phyloP scores from a whole-genome alignment of 176 grass and related monocot species.

The Oryza glumipatula region DNA sequence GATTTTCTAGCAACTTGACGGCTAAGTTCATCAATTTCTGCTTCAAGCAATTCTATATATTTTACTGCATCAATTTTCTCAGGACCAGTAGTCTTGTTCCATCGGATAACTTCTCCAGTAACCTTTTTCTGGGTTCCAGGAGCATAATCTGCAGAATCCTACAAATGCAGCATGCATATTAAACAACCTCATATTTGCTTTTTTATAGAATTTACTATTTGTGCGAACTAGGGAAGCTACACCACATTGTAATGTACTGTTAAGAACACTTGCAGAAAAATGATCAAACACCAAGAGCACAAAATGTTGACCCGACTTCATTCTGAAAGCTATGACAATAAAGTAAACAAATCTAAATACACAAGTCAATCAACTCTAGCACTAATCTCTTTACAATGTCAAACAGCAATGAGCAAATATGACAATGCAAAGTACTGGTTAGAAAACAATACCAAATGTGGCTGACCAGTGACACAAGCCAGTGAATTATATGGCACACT shows the following conservation, averaged over 20 bases:
- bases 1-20: slow-evolving; percentile 68
- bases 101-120: slow-evolving; percentile 84
- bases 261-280: background rate
- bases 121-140: slow-evolving; percentile 95
- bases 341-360: too few relatives aligned
- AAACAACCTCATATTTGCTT: background rate
- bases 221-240: background rate
- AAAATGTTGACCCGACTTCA: background rate
- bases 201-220: slow-evolving; percentile 3
- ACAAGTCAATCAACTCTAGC: too few relatives aligned
- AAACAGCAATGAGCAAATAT: too few relatives aligned
- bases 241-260: background rate
- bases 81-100: slow-evolving; percentile 83
- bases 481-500: too few relatives aligned
- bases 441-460: too few relatives aligned
- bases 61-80: slow-evolving; percentile 90
- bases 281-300: background rate
- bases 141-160: slow-evolving; percentile 74
- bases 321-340: slow-evolving; percentile 17
- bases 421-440: too few relatives aligned
- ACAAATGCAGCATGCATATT: slow-evolving; percentile 29
- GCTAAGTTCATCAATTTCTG: slow-evolving; percentile 85
- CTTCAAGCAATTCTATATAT: slow-evolving; percentile 93
- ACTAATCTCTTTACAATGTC: too few relatives aligned
- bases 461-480: too few relatives aligned